Evolutionary conservation across 345 rosid species (phyloP).

Genomic region (Erodium maritimum): DNA sequence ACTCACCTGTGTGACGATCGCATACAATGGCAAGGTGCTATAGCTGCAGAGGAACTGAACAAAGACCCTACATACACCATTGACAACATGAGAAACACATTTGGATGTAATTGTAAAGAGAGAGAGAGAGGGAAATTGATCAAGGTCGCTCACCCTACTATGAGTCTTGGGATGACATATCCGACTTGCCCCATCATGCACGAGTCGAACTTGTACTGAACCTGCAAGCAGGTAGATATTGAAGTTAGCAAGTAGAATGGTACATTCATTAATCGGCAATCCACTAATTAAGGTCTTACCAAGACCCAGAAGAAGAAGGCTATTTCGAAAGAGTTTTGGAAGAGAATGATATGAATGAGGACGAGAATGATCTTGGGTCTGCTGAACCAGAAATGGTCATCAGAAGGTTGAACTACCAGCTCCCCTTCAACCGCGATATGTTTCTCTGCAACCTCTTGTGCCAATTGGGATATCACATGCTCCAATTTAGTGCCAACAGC

Average conservation of each 20-base stretch:
- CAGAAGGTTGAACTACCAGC: neutral
- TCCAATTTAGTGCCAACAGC: neutral
- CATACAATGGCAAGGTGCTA: slow-evolving; percentile 81
- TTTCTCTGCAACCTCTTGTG: neutral
- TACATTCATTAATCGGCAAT: too few relatives aligned
- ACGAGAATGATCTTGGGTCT: neutral
- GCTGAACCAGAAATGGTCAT: neutral
- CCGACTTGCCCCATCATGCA: slow-evolving; percentile 5
- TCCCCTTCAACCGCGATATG: neutral
- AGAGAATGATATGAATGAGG: neutral
- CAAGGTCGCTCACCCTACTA: slow-evolving; percentile 3
- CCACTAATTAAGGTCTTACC: neutral
- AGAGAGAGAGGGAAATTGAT: neutral
- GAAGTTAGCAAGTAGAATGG: too few relatives aligned
- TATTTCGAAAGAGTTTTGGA: neutral
- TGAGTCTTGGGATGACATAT: slow-evolving; percentile 5
- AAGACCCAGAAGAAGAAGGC: neutral
- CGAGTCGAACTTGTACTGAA: neutral
- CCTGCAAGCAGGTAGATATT: neutral
- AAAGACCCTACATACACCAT: slow-evolving; percentile 26
- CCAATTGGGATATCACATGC: neutral
- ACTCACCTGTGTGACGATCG: slow-evolving; percentile 72
- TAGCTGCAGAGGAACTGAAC: slow-evolving; percentile 75
- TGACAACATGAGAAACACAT: neutral
- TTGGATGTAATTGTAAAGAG: neutral